A percentile compares a stretch with the other conserved stretches of the same genome.
Conservation (phyloP, 1,284 basidiomycete genomes). For the Mycosarcoma mackinlayi region DNA sequence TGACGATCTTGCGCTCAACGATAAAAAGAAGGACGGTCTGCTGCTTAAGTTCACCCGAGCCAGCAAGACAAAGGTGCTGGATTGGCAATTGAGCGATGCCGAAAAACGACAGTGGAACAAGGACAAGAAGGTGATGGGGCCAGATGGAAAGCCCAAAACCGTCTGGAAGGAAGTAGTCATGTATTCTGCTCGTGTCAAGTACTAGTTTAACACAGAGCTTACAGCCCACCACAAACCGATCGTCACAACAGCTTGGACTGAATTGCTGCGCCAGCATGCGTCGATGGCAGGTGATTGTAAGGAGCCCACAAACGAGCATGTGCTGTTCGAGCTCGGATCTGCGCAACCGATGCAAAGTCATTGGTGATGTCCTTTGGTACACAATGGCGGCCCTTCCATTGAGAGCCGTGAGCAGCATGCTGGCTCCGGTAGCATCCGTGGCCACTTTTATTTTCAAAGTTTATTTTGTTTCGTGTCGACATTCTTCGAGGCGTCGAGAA, state of each 20-base stretch:
- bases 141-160: slow-evolving; percentile 21
- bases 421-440: too few species aligned
- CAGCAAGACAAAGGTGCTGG: slow-evolving; percentile 44
- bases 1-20: slow-evolving; percentile 44
- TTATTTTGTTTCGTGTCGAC: not conserved
- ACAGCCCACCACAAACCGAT: too few species aligned
- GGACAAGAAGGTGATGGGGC: slow-evolving; percentile 31
- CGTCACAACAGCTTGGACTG: too few species aligned
- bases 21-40: slow-evolving; percentile 49
- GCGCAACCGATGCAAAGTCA: too few species aligned
- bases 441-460: slow-evolving; percentile 1
- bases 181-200: slow-evolving; percentile 55
- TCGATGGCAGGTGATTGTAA: too few species aligned
- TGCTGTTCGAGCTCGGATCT: too few species aligned
- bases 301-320: too few species aligned
- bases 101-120: slow-evolving; percentile 36
- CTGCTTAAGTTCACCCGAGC: slow-evolving; percentile 56
- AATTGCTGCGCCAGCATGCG: too few species aligned
- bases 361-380: too few species aligned
- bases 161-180: slow-evolving; percentile 41
- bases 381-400: too few species aligned
- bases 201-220: slow-evolving; percentile 9
- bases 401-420: too few species aligned
- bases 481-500: slow-evolving; percentile 18
- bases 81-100: slow-evolving; percentile 31